Evolutionary conservation across 2,329 filamentous ascomycete species (phyloP).

Genomic region (Aspergillus sp.): DNA sequence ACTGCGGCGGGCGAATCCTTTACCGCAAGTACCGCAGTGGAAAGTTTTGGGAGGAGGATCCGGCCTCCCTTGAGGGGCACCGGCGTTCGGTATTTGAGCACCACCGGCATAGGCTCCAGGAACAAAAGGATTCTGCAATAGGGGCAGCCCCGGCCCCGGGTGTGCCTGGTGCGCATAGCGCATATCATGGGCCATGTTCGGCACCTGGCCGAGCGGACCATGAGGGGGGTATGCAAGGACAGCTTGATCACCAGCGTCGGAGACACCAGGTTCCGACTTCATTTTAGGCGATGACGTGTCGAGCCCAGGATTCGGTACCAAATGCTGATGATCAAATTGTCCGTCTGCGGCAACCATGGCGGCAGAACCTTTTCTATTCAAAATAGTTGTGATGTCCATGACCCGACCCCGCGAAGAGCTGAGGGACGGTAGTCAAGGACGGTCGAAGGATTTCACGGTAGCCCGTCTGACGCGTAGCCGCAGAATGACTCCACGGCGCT

Average conservation of each 20-base stretch:
- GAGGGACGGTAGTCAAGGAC: slow-evolving; percentile 35
- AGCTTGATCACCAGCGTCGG: slow-evolving; percentile 58
- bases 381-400: slow-evolving; percentile 57
- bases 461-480: slow-evolving; percentile 14
- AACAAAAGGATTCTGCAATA: slow-evolving; percentile 59
- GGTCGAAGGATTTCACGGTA: slow-evolving; percentile 24
- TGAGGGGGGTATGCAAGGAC: slow-evolving; percentile 60
- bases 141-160: slow-evolving; percentile 53
- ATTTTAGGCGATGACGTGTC: slow-evolving; percentile 54
- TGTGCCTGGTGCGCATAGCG: slow-evolving; percentile 57
- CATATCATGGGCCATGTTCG: slow-evolving; percentile 54
- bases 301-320: slow-evolving; percentile 43
- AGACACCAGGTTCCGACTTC: slow-evolving; percentile 60
- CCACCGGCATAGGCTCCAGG: slow-evolving; percentile 49
- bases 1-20: slow-evolving; percentile 89
- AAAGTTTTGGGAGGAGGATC: slow-evolving; percentile 70
- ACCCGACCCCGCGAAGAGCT: slow-evolving; percentile 38
- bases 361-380: slow-evolving; percentile 53
- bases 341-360: slow-evolving; percentile 46
- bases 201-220: slow-evolving; percentile 54
- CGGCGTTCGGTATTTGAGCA: slow-evolving; percentile 49
- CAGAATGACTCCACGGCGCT: slow-evolving; percentile 20
- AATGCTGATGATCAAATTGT: slow-evolving; percentile 49
- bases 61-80: slow-evolving; percentile 45
- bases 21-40: slow-evolving; percentile 84